A percentile compares a stretch with the other conserved stretches of the same genome.
These are phyloP conservation scores for Salisapilia sapeloensis DNA, from an alignment of 352 stramenopile species.

Conservation along the genomic window DNA sequence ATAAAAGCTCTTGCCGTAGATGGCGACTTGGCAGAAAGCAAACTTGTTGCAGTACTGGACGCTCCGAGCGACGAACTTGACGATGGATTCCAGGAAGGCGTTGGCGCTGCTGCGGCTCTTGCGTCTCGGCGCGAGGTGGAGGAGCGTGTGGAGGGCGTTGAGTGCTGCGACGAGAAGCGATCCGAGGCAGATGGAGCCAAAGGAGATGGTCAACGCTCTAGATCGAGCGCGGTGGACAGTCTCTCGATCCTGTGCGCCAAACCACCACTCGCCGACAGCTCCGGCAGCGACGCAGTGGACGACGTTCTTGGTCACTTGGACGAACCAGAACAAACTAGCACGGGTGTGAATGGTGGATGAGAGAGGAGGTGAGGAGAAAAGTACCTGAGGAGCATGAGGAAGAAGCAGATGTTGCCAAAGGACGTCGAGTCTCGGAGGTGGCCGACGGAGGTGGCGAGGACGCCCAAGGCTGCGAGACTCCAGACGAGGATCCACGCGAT, in stretches of 20 bases:
- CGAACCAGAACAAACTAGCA: slow-evolving; percentile 48
- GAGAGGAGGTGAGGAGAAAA: not conserved
- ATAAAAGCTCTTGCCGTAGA: slow-evolving; percentile 77
- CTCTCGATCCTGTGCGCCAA: slow-evolving; percentile 46
- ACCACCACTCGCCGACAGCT: slow-evolving; percentile 77
- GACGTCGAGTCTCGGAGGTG: slow-evolving; percentile 32
- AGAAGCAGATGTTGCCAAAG: slow-evolving; percentile 58
- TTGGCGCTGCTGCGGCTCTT: slow-evolving; percentile 48
- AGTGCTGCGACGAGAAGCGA: slow-evolving; percentile 62
- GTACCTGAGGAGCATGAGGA: slow-evolving; percentile 77
- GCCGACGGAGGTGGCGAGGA: slow-evolving; percentile 35
- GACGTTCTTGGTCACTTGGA: slow-evolving; percentile 71
- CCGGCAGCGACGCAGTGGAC: slow-evolving; percentile 74
- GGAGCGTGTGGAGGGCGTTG: slow-evolving; percentile 39
- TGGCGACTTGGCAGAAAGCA: slow-evolving; percentile 67
- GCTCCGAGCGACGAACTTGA: slow-evolving; percentile 49
- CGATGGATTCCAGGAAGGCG: slow-evolving; percentile 67
- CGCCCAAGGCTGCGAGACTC: slow-evolving; percentile 53
- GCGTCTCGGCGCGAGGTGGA: slow-evolving; percentile 47
- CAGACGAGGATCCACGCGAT: slow-evolving; percentile 61
- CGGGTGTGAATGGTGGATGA: not conserved
- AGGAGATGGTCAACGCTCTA: slow-evolving; percentile 47
- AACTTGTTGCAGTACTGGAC: slow-evolving; percentile 81
- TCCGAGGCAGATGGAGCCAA: slow-evolving; percentile 73
- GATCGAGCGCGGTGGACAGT: slow-evolving; percentile 50